These are phyloP conservation scores for Spirogloea muscicola DNA, from an alignment of 139 green algal genomes.

Conservation along the genomic window DNA sequence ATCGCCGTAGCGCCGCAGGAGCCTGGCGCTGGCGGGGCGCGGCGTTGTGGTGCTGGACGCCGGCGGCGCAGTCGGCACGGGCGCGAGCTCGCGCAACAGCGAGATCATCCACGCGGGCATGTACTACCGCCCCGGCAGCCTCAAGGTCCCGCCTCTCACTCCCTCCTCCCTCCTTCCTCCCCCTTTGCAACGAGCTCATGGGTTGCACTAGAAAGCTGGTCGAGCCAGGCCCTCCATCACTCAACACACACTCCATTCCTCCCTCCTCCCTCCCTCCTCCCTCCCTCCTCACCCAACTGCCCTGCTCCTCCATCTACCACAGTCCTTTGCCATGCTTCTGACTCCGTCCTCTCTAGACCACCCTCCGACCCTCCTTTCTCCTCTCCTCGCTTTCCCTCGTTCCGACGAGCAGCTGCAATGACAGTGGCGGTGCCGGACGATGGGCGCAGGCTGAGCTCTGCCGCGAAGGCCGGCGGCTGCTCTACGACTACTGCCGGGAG, in stretches of 20 bases:
- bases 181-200: neutral
- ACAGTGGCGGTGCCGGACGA: too few species aligned
- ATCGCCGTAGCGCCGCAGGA: too few species aligned
- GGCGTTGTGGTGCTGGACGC: slow-evolving; percentile 37
- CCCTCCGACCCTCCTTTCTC: neutral
- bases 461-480: slow-evolving; percentile 11
- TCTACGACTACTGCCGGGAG: slow-evolving; percentile 33
- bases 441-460: slow-evolving; percentile 16
- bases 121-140: slow-evolving; percentile 22
- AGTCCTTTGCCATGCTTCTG: too few species aligned
- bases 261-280: neutral
- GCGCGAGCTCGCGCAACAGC: slow-evolving; percentile 33
- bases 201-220: neutral
- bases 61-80: neutral
- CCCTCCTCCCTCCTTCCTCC: neutral
- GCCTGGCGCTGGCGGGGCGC: neutral
- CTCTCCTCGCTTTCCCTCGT: neutral
- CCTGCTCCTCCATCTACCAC: too few species aligned
- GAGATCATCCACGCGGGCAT: slow-evolving; percentile 35
- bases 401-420: too few species aligned
- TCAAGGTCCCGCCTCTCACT: slow-evolving; percentile 6
- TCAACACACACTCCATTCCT: neutral
- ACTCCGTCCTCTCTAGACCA: neutral
- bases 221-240: neutral
- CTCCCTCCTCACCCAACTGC: neutral